Conservation (phyloP, 2,329 filamentous ascomycete species). For the Penicillium digitatum region DNA sequence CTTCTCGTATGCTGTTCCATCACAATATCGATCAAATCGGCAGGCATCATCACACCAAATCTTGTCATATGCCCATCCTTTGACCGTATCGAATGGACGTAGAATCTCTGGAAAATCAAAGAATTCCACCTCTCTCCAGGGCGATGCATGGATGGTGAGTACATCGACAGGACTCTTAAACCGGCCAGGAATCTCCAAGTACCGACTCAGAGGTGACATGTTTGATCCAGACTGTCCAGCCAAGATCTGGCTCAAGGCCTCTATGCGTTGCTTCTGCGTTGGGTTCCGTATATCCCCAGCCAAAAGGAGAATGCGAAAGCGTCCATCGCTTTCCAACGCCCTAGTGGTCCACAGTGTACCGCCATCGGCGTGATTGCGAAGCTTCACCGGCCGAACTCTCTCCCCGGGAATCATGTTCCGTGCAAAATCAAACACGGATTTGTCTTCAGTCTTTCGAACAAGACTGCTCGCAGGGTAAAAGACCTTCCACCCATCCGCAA, state of each 20-base stretch:
- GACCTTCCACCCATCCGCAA: conserved; percentile 12
- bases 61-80: conserved; percentile 56
- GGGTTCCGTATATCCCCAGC: conserved; percentile 53
- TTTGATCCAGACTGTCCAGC: conserved; percentile 5
- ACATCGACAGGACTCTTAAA: conserved; percentile 56
- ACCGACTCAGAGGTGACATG: conserved; percentile 42
- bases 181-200: conserved; percentile 35
- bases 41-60: conserved; percentile 52
- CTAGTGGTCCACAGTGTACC: conserved; percentile 18
- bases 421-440: not conserved
- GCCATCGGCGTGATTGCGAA: conserved; percentile 19
- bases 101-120: conserved; percentile 50
- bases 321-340: conserved; percentile 33
- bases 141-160: conserved; percentile 57
- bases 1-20: conserved; percentile 26
- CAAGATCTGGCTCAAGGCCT: conserved; percentile 47
- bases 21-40: conserved; percentile 21
- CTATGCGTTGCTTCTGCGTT: conserved; percentile 46
- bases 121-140: conserved; percentile 49
- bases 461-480: conserved; percentile 10
- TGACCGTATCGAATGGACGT: conserved; percentile 45
- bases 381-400: conserved; percentile 20
- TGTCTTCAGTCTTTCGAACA: not conserved
- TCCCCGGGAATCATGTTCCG: conserved; percentile 11
- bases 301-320: conserved; percentile 49